phyloP scores from a whole-genome alignment of 768 basidiomycete genomes.

The Russula lepida region DNA sequence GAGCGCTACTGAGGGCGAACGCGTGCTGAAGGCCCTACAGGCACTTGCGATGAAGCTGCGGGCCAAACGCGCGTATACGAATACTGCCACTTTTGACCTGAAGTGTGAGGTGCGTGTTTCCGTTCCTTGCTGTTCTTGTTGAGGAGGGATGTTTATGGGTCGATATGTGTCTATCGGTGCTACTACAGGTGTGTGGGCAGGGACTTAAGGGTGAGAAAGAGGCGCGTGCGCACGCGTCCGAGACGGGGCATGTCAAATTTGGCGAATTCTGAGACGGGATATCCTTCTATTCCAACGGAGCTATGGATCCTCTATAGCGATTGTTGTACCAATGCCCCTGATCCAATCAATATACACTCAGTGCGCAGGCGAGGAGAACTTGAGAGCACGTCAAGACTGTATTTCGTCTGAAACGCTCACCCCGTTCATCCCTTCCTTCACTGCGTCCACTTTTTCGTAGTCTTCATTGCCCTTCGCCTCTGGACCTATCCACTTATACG shows the following conservation, averaged over 20 bases:
- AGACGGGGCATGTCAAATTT: conserved; percentile 79
- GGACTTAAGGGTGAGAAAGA: conserved; percentile 93
- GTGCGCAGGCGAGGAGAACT: not conserved
- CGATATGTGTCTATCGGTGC: not conserved
- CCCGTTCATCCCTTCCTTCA: conserved; percentile 24
- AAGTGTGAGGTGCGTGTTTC: conserved; percentile 62
- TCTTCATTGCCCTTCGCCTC: conserved; percentile 31
- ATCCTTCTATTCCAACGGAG: not conserved
- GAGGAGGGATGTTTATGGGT: conserved; percentile 4
- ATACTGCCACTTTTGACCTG: conserved; percentile 85
- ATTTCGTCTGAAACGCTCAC: not conserved
- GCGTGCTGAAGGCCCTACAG: conserved; percentile 56
- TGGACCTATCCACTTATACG: conserved; percentile 67
- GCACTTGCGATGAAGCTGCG: conserved; percentile 67
- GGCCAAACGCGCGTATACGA: conserved; percentile 77
- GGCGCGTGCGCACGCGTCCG: conserved; percentile 77
- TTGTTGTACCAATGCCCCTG: not conserved
- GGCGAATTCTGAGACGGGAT: conserved; percentile 55
- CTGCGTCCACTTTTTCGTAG: conserved; percentile 47
- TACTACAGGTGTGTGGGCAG: conserved; percentile 58
- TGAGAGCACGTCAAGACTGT: not conserved
- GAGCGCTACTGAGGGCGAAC: conserved; percentile 38
- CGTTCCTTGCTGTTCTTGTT: not conserved
- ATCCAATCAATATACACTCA: not conserved
- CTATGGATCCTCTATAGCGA: not conserved